A percentile compares a stretch with the other conserved stretches of the same genome.
phyloP scores from a whole-genome alignment of 306 rosid genomes.

The Myrica gale region DNA sequence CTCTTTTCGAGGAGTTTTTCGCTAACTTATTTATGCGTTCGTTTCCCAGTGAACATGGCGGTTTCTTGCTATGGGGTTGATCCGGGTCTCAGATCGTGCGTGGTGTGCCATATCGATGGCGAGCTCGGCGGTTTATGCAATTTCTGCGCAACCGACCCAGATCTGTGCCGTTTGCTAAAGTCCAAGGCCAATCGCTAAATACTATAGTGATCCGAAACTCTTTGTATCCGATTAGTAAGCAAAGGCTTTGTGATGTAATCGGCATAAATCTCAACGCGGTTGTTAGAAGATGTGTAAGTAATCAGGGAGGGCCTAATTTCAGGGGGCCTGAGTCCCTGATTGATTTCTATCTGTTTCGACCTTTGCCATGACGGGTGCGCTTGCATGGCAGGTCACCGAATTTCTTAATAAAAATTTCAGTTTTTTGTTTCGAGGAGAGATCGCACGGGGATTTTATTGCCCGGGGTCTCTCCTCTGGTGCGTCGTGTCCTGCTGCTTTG shows the following conservation, averaged over 20 bases:
- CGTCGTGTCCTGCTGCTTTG: slow-evolving; percentile 10
- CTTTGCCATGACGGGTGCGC: slow-evolving; percentile 7
- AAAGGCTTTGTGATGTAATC: neutral
- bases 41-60: neutral
- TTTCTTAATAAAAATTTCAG: neutral
- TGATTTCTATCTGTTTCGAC: neutral
- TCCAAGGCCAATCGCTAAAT: neutral
- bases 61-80: neutral
- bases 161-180: neutral
- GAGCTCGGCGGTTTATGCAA: neutral
- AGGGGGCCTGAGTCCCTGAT: neutral
- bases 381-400: slow-evolving; percentile 2
- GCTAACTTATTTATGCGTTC: neutral
- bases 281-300: neutral
- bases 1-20: neutral
- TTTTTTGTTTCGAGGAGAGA: neutral
- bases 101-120: neutral
- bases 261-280: neutral
- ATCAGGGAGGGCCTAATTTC: neutral
- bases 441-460: neutral
- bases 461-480: slow-evolving; percentile 2
- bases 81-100: neutral
- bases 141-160: neutral
- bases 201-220: neutral
- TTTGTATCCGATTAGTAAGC: neutral